These are phyloP conservation scores for Aspergillus bombycis DNA, from an alignment of 2,329 filamentous ascomycete genomes.

Conservation along the genomic window DNA sequence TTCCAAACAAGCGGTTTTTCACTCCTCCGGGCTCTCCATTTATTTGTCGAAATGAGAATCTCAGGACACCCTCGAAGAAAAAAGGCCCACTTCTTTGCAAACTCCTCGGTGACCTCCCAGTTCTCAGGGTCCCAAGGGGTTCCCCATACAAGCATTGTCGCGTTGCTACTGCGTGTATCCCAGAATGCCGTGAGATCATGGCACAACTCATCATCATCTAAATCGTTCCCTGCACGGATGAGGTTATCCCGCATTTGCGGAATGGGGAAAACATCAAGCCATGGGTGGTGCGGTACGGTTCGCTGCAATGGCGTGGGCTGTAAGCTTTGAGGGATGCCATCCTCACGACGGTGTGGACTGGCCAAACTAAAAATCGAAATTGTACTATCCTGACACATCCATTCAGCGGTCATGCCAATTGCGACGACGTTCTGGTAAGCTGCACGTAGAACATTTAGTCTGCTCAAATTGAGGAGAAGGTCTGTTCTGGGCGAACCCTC, in stretches of 20 bases:
- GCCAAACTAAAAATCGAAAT: neutral
- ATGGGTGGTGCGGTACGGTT: neutral
- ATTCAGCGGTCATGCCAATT: neutral
- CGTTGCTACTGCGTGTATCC: constrained; percentile 22
- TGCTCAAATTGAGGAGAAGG: constrained; percentile 30
- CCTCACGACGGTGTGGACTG: neutral
- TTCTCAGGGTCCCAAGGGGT: constrained; percentile 35
- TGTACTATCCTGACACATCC: neutral
- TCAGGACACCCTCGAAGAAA: neutral
- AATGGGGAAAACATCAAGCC: neutral
- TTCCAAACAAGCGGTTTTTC: neutral
- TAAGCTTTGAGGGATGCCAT: neutral
- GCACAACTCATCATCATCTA: constrained; percentile 46
- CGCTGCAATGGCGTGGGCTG: neutral
- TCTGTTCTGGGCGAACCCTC: constrained; percentile 22
- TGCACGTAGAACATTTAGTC: constrained; percentile 32
- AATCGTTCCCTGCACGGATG: constrained; percentile 28
- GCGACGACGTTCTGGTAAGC: constrained; percentile 16
- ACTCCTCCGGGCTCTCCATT: neutral
- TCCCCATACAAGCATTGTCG: constrained; percentile 42
- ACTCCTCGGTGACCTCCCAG: constrained; percentile 45
- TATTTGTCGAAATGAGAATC: neutral
- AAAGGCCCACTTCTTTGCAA: constrained; percentile 38
- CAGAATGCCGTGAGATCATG: constrained; percentile 36
- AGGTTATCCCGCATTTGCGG: constrained; percentile 40